Evolutionary conservation across 257 asterid genomes (phyloP), one percentile per base, ranked within the genome.

Genomic region (Rehmannia glutinosa): DNA sequence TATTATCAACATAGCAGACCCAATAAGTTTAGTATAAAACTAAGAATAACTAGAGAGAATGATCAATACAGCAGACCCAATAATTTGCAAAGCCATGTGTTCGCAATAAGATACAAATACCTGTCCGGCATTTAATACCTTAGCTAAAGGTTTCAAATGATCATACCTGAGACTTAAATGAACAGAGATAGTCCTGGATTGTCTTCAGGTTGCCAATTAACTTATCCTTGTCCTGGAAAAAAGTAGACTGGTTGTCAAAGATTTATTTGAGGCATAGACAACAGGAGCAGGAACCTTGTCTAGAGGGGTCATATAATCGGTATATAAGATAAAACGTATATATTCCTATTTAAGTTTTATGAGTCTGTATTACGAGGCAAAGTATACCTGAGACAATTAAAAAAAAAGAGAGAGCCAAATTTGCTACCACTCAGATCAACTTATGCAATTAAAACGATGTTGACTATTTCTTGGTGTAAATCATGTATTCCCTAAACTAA

Each of bases 171-270:
- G 97, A 86, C 72, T 84, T 78, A 62, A 90, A 93, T 28, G 98
- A 93, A 81, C 98, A 88, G 67, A 93, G 92, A 75, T 93, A 90
- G 73, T 90, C 95, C 80, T 93, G 95, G 80, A 93, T 89, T 49
- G 82, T 88, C 70, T 90, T 90, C 79, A 93, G 82, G 86, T 93
- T 93, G 82, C 81, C 78, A 57, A 78, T 84, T 69, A 93, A 74
- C 77, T 82, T 93, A 70, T 86, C 90, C 77, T 88, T 85, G 81
- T 93, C 97, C 97, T 93, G 95, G 62, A 86, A 73, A 71, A 62
- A 28, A 41, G 68, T 46, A n/a, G 24, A 61, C 19, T 23, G 64
- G 41, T 46, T 57, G 75, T 58, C 60, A 56, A 45, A 74, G 51
- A 56, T 15, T 62, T n/a, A 49, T 70, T 56, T 8, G 32, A 72